Percentiles rank a stretch among this genome's conserved stretches.
Evolutionary conservation across 495 filamentous ascomycete genomes (phyloP).

Genomic region (Geoglossum glabrum): DNA sequence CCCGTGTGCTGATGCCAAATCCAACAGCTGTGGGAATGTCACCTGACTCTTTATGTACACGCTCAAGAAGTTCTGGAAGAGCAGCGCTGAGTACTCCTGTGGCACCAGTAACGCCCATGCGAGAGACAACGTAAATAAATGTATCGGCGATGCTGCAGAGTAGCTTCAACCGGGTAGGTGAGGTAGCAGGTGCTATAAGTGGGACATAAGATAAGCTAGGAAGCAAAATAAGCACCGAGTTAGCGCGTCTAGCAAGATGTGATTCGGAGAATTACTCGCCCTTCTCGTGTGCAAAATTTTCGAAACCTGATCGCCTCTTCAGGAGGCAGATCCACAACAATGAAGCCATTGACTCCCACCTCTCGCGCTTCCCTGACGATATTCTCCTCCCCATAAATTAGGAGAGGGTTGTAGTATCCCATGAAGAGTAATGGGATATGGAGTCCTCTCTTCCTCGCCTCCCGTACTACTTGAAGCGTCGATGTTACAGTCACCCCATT

Average conservation of each 20-base stretch:
- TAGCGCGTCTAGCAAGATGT: not conserved
- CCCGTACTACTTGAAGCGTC: conserved; percentile 58
- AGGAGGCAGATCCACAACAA: conserved; percentile 88
- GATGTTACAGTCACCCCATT: conserved; percentile 71
- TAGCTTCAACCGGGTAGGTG: conserved; percentile 78
- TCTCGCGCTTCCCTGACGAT: conserved; percentile 70
- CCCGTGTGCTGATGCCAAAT: conserved; percentile 87
- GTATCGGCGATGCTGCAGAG: conserved; percentile 95
- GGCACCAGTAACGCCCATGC: conserved; percentile 92
- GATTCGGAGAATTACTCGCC: conserved; percentile 26
- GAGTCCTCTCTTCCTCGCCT: conserved; percentile 55
- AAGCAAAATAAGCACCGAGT: not conserved
- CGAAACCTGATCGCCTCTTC: conserved; percentile 92
- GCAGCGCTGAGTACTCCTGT: conserved; percentile 59
- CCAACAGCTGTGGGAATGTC: conserved; percentile 79
- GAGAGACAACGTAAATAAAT: conserved; percentile 97
- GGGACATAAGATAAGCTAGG: conserved; percentile 81
- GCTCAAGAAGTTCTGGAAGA: conserved; percentile 56
- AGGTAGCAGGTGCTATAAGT: conserved; percentile 83
- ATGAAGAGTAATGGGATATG: conserved; percentile 74
- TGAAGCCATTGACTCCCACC: conserved; percentile 88
- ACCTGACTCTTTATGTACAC: conserved; percentile 85
- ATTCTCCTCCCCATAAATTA: conserved; percentile 80
- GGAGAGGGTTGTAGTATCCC: conserved; percentile 96
- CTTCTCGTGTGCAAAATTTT: conserved; percentile 53